Evolutionary conservation across 2,329 filamentous ascomycete species (phyloP).

Genomic region (Trichoderma sp.): DNA sequence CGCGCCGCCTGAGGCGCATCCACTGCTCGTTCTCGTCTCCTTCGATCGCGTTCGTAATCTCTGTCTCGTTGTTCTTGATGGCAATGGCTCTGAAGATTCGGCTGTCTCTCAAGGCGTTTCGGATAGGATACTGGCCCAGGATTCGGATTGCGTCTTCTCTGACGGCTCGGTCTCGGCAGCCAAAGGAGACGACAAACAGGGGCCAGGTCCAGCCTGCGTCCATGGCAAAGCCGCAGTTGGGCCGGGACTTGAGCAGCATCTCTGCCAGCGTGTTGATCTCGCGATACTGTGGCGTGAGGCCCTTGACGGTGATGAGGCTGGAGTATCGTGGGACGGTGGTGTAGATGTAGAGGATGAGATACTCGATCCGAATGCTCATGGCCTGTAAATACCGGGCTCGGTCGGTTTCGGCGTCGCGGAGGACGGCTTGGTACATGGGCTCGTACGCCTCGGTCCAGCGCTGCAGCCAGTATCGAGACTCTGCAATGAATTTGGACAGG

Average conservation of each 20-base stretch:
- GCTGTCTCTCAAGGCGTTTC: constrained; percentile 50
- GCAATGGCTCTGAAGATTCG: constrained; percentile 46
- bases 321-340: constrained; percentile 45
- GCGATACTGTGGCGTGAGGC: constrained; percentile 47
- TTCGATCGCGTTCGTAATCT: constrained; percentile 39
- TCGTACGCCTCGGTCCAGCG: constrained; percentile 46
- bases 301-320: constrained; percentile 41
- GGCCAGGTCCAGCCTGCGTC: constrained; percentile 52
- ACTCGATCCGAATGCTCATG: constrained; percentile 48
- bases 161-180: constrained; percentile 45
- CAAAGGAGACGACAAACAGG: constrained; percentile 46
- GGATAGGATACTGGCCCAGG: constrained; percentile 45
- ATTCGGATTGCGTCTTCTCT: constrained; percentile 47
- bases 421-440: constrained; percentile 39
- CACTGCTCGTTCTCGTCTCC: constrained; percentile 44
- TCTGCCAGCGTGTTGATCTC: constrained; percentile 47
- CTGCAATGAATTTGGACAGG: constrained; percentile 41
- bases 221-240: constrained; percentile 48
- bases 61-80: constrained; percentile 43
- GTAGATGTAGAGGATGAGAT: constrained; percentile 47
- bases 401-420: constrained; percentile 34
- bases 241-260: constrained; percentile 42
- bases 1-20: constrained; percentile 43
- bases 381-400: constrained; percentile 40
- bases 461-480: constrained; percentile 45